Base-by-base conservation (phyloP, 2,329 filamentous ascomycete species). In the Pseudopithomyces maydicus region DNA sequence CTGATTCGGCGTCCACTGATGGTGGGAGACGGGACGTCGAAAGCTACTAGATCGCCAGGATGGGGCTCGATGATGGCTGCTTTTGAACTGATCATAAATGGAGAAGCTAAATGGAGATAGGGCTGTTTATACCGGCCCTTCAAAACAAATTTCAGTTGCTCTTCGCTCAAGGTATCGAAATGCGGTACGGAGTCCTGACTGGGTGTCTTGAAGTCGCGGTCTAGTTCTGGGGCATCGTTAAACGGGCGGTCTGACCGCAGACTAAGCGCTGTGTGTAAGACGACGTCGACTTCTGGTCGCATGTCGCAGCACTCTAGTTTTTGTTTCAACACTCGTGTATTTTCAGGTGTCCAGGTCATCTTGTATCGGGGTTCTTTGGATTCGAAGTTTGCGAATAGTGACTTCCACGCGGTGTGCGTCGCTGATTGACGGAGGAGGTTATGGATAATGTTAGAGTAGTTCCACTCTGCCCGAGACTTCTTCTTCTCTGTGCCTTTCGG, bases 251-350 rank as follows among this genome's bases (percentile, higher is more conserved):
- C 47, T 15, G 72, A 68, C n/a, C 73, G 72, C 12, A 76, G 54
- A 46, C 69, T 72, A 52, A 76, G 47, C 10, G 73, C 72, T 11
- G 71, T 74, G 43, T 74, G 72, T 20, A 76, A 59, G 15, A 75
- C 67, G 29, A 74, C 71, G 49, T 74, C 71, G 39, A 69, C 66
- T 51, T 68, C 72, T 14, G 72, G 72, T 29, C 72, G 59, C 7
- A 76, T 60, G 49, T 76, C 73, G 47, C 72, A 71, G 56, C 73
- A 76, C 53, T 76, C 70, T 3, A 76, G 66, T 59, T 76, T 76
- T 57, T 76, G 73, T 41, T 68, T 62, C 11, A 76, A 61, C 15
- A 70, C 65, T 10, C 73, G 65, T 4, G 73, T 71, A 53, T 74
- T 76, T 49, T 74, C 69, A 0, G 72, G 72, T 50, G 66, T 70